Evolutionary conservation across 2,329 filamentous ascomycete genomes (phyloP), one percentile per base, ranked within the genome.

Genomic region (Sclerotinia subarctica): DNA sequence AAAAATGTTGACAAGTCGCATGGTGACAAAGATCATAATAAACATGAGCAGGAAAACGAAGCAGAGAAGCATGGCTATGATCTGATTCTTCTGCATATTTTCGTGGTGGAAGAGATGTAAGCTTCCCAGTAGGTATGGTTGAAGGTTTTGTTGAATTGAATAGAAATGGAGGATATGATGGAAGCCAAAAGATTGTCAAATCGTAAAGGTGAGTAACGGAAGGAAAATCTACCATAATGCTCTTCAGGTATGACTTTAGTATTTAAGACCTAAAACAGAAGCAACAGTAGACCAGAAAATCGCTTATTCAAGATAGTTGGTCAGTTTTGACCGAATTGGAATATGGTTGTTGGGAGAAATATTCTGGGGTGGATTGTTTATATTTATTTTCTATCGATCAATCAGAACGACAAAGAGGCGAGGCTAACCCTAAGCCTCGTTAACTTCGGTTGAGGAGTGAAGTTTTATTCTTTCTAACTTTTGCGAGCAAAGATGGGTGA

Each of bases 1-100:
- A 52, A 63, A 63, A 63, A 63, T 35, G 8, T 63, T 63, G 15
- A 63, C 59, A 38, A 63, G 59, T 63, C 59, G 32, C 59, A 63
- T 63, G n/a, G 59, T 42, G 32, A 63, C 19, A 32, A 63, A 63
- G 21, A 51, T 63, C 29, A 51, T 63, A 26, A 38, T 11, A 38
- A 63, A 63, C 59, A 63, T 51, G n/a, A 63, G 59, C n/a, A 67
- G 19, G 32, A 63, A 67, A 24, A 52, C 56, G 21, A 67, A 47
- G 29, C 58, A 10, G 47, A 67, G 46, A 24, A 63, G 58, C 24
- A 63, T 10, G 5, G 65, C 65, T 24, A 67, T 53, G 19, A 63
- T 24, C 24, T 44, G 32, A 11, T 63, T 67, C 44, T 32, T 42
- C 35, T 63, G 65, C 65, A 63, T 63, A 63, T 53, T 53, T 24